phyloP scores from a whole-genome alignment of 2,329 filamentous ascomycete species.

The Arthrobotrys entomopaga region DNA sequence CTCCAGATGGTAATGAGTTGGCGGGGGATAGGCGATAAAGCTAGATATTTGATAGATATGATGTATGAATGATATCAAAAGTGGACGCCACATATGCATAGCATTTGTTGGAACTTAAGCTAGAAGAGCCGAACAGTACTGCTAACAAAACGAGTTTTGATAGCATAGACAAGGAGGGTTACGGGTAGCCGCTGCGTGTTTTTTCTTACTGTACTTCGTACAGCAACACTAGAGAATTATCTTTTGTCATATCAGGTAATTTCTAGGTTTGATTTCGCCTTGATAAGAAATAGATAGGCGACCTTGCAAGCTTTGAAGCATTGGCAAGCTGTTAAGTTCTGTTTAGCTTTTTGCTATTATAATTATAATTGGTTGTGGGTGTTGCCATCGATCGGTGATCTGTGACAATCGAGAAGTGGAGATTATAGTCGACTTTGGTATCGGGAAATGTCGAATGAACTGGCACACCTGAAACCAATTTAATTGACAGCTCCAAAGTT shows the following conservation, averaged over 20 bases:
- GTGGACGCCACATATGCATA: neutral
- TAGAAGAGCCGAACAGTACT: neutral
- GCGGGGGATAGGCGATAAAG: neutral
- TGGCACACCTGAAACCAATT: too few relatives aligned
- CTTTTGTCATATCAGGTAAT: constrained; percentile 4
- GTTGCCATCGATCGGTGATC: neutral
- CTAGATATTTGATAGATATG: constrained; percentile 11
- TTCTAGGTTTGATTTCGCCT: neutral
- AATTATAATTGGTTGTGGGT: constrained; percentile 6
- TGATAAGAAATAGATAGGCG: constrained; percentile 19
- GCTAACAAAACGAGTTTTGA: neutral
- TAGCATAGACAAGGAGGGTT: neutral
- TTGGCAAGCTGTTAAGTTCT: neutral
- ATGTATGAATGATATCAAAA: constrained; percentile 24
- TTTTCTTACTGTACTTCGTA: neutral
- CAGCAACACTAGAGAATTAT: neutral
- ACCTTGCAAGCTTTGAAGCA: neutral
- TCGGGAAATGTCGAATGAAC: too few relatives aligned
- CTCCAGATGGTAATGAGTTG: neutral
- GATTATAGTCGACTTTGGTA: too few relatives aligned
- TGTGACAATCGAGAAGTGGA: neutral
- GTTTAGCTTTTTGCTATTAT: neutral
- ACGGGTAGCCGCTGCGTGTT: neutral
- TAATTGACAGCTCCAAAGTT: too few relatives aligned
- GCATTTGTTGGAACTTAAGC: neutral